phyloP scores from a whole-genome alignment of 2,329 filamentous ascomycete species.

The Nemania sp. region DNA sequence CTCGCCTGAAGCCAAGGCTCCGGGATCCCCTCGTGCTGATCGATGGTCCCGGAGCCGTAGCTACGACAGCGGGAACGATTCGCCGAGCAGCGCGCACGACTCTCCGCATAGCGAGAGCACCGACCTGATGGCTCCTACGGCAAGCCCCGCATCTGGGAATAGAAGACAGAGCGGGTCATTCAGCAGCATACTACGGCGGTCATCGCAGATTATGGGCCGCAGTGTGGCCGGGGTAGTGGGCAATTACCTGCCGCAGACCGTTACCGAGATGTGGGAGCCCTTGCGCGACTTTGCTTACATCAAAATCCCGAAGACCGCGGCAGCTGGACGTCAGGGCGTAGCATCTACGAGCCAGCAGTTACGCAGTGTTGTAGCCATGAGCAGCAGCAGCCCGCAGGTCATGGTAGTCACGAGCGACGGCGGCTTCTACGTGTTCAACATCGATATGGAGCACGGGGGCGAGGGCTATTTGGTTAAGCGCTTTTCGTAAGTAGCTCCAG shows the following conservation, averaged over 20 bases:
- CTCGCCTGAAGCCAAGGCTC: slow-evolving; percentile 43
- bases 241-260: slow-evolving; percentile 87
- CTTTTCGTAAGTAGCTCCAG: slow-evolving; percentile 73
- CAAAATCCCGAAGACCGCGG: slow-evolving; percentile 72
- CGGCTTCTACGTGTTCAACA: slow-evolving; percentile 90
- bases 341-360: slow-evolving; percentile 53
- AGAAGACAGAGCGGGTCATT: slow-evolving; percentile 73
- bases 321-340: slow-evolving; percentile 35
- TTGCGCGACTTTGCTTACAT: slow-evolving; percentile 94
- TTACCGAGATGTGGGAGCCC: slow-evolving; percentile 98
- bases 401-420: slow-evolving; percentile 99
- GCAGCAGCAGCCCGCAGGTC: slow-evolving; percentile 88
- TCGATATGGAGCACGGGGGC: slow-evolving; percentile 91
- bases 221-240: slow-evolving; percentile 87
- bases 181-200: slow-evolving; percentile 88
- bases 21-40: slow-evolving; percentile 49
- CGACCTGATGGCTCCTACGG: slow-evolving; percentile 42
- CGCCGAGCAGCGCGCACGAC: slow-evolving; percentile 48
- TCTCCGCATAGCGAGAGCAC: slow-evolving; percentile 53
- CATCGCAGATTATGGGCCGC: slow-evolving; percentile 90
- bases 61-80: slow-evolving; percentile 60
- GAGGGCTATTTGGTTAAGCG: slow-evolving; percentile 91
- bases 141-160: slow-evolving; percentile 39
- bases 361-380: slow-evolving; percentile 95
- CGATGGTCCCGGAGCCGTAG: slow-evolving; percentile 58